Evolutionary conservation across 31 red algal genomes (phyloP).

Genomic region (Endocladia muricata): DNA sequence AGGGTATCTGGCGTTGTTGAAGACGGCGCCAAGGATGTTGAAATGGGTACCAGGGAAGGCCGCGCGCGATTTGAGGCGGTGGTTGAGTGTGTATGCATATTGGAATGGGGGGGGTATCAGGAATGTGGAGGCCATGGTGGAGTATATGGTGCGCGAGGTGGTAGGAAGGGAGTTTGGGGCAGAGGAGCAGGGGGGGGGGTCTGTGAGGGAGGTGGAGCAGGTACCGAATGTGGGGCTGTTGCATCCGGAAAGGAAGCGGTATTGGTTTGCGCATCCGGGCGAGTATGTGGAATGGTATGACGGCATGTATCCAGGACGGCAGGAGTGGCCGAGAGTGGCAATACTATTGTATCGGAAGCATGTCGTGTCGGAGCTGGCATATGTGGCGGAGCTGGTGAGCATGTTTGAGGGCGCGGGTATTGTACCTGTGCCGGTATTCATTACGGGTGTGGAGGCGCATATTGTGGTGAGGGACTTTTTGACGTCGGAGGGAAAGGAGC

Average conservation of each 20-base stretch:
- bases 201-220: slow-evolving; percentile 1
- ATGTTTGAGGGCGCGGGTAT: slow-evolving; percentile 39
- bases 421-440: slow-evolving; percentile 60
- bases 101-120: slow-evolving; percentile 68
- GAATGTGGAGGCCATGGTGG: slow-evolving; percentile 57
- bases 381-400: slow-evolving; percentile 34
- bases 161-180: slow-evolving; percentile 18
- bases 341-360: slow-evolving; percentile 74
- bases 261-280: slow-evolving; percentile 15
- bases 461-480: slow-evolving; percentile 67
- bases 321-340: slow-evolving; percentile 12
- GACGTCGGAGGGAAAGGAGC: slow-evolving; percentile 33
- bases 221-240: slow-evolving; percentile 48
- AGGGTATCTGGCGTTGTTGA: slow-evolving; percentile 53
- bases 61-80: slow-evolving; percentile 52
- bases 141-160: slow-evolving; percentile 52
- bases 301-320: slow-evolving; percentile 7
- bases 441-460: slow-evolving; percentile 79
- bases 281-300: slow-evolving; percentile 62
- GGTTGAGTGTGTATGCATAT: slow-evolving; percentile 65
- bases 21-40: slow-evolving; percentile 52
- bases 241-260: slow-evolving; percentile 24
- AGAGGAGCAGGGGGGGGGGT: background rate
- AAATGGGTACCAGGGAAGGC: slow-evolving; percentile 22
- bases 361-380: slow-evolving; percentile 48